These are phyloP conservation scores for Pholiota molesta DNA, from an alignment of 768 basidiomycete genomes.

Conservation along the genomic window DNA sequence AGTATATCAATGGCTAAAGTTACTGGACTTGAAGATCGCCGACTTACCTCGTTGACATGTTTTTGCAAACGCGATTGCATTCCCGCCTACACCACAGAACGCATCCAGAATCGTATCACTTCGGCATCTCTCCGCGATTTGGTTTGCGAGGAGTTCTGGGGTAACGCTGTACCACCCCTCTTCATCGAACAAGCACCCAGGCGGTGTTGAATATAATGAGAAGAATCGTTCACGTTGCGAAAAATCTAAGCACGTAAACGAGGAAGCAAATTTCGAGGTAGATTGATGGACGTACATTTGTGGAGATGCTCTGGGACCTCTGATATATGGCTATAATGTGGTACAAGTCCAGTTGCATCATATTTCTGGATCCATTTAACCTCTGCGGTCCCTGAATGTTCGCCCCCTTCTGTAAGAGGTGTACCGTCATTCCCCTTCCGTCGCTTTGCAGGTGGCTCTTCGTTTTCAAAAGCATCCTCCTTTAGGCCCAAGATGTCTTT, in stretches of 20 bases:
- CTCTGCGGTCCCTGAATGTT: slow-evolving; percentile 9
- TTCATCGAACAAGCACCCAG: slow-evolving; percentile 86
- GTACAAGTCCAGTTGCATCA: slow-evolving; percentile 76
- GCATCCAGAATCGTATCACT: slow-evolving; percentile 87
- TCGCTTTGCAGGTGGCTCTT: slow-evolving; percentile 37
- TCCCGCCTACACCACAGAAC: slow-evolving; percentile 98
- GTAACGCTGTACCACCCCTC: slow-evolving; percentile 99
- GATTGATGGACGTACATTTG: slow-evolving; percentile 67
- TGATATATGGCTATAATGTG: slow-evolving; percentile 61
- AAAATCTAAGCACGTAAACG: slow-evolving; percentile 61
- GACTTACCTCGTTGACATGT: slow-evolving; percentile 90
- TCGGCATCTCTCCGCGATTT: slow-evolving; percentile 91
- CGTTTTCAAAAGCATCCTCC: not conserved
- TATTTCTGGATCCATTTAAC: slow-evolving; percentile 43
- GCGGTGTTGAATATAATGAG: slow-evolving; percentile 66
- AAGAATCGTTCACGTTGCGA: slow-evolving; percentile 83
- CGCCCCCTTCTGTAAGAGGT: slow-evolving; percentile 15
- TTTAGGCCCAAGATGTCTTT: not conserved
- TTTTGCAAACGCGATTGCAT: slow-evolving; percentile 95
- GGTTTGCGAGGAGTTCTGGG: slow-evolving; percentile 88
- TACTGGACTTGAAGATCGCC: not conserved
- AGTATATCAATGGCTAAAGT: not conserved
- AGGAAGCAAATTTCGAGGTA: not conserved
- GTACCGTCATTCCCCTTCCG: slow-evolving; percentile 29
- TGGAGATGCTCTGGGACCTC: slow-evolving; percentile 78